Evolutionary conservation across 805 yeast genomes (phyloP).

Genomic region (Candida peoriensis): DNA sequence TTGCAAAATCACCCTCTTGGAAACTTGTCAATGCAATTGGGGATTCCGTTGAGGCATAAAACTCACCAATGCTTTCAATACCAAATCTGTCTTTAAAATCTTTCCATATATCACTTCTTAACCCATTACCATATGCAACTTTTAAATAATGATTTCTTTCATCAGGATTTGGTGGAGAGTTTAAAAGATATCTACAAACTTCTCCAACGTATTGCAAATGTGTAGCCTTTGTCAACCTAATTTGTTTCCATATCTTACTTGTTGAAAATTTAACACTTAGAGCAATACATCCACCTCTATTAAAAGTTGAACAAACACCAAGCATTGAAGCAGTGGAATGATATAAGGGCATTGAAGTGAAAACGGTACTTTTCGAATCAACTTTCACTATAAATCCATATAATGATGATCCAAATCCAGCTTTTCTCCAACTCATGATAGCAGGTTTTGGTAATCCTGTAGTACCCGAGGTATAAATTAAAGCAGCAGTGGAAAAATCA

Average conservation of each 20-base stretch:
- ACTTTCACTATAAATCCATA: slow-evolving; percentile 69
- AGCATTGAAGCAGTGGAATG: slow-evolving; percentile 91
- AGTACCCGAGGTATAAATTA: slow-evolving; percentile 90
- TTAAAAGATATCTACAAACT: slow-evolving; percentile 79
- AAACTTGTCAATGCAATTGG: slow-evolving; percentile 82
- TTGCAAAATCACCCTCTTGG: slow-evolving; percentile 73
- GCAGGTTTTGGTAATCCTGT: slow-evolving; percentile 95
- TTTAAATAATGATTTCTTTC: slow-evolving; percentile 56
- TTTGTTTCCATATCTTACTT: slow-evolving; percentile 86
- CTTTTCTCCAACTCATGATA: slow-evolving; percentile 86
- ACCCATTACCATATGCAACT: slow-evolving; percentile 87
- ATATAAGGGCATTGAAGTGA: slow-evolving; percentile 92
- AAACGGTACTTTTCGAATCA: slow-evolving; percentile 49
- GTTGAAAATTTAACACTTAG: slow-evolving; percentile 80
- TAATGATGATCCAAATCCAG: slow-evolving; percentile 60
- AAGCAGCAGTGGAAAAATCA: slow-evolving; percentile 59
- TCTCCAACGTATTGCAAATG: slow-evolving; percentile 94
- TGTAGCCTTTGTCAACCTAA: slow-evolving; percentile 62
- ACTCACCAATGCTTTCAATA: slow-evolving; percentile 76
- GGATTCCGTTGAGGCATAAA: slow-evolving; percentile 90
- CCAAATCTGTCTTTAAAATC: slow-evolving; percentile 73
- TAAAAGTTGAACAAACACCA: slow-evolving; percentile 68
- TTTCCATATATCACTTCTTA: slow-evolving; percentile 84
- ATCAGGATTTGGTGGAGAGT: slow-evolving; percentile 59
- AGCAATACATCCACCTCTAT: slow-evolving; percentile 70